phyloP scores from a whole-genome alignment of 768 basidiomycete species.

The Naematelia aurantialba region DNA sequence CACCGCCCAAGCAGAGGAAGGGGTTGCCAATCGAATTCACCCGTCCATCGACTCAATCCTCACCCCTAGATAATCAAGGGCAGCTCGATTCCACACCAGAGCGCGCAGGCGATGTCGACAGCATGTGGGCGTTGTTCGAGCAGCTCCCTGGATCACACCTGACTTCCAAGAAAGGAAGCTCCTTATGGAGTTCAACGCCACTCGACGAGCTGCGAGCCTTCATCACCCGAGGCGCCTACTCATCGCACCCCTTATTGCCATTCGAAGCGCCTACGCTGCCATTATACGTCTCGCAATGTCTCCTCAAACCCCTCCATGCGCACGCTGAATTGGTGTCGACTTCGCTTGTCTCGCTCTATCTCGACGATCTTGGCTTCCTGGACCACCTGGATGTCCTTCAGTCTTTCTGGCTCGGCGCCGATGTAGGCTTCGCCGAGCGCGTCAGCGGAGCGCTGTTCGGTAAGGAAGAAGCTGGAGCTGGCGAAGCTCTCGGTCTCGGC shows the following conservation, averaged over 20 bases:
- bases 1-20: slow-evolving; percentile 24
- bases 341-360: slow-evolving; percentile 62
- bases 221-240: slow-evolving; percentile 42
- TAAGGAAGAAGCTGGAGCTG: slow-evolving; percentile 56
- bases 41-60: background rate
- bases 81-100: background rate
- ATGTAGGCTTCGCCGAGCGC: slow-evolving; percentile 61
- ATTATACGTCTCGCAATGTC: slow-evolving; percentile 58
- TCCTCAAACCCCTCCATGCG: slow-evolving; percentile 66
- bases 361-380: slow-evolving; percentile 71
- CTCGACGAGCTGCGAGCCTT: slow-evolving; percentile 23
- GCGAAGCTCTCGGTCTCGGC: slow-evolving; percentile 35
- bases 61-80: background rate
- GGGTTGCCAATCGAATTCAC: slow-evolving; percentile 21
- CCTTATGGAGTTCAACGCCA: slow-evolving; percentile 28
- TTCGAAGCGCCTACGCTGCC: slow-evolving; percentile 59
- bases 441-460: slow-evolving; percentile 72
- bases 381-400: slow-evolving; percentile 56
- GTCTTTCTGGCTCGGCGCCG: slow-evolving; percentile 45
- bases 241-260: slow-evolving; percentile 64
- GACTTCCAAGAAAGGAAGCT: background rate
- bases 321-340: slow-evolving; percentile 50
- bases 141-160: slow-evolving; percentile 28
- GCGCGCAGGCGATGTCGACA: slow-evolving; percentile 11
- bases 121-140: slow-evolving; percentile 20